Percentiles rank a stretch among this genome's conserved stretches.
Evolutionary conservation across 169 alveolate species (phyloP).

Genomic region (Hepatocystis sp.): DNA sequence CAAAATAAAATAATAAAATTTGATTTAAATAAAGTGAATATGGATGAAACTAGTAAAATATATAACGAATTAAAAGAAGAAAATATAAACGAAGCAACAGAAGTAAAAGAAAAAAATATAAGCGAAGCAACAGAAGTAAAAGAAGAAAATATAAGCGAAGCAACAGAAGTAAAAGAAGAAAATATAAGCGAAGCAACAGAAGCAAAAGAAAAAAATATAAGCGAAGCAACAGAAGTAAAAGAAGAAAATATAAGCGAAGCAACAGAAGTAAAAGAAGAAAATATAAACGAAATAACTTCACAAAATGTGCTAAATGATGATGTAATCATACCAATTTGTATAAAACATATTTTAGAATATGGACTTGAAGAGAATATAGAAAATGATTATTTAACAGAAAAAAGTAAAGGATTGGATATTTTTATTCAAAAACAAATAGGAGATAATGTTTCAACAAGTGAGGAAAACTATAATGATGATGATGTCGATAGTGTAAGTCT

Average conservation of each 20-base stretch:
- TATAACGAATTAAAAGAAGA: slow-evolving; percentile 14
- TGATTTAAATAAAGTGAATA: slow-evolving; percentile 3
- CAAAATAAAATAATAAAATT: too few relatives aligned
- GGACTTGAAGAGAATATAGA: slow-evolving; percentile 23
- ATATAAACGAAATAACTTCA: slow-evolving; percentile 11
- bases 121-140: too few relatives aligned
- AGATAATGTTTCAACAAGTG: slow-evolving; percentile 9
- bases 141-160: too few relatives aligned
- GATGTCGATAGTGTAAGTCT: slow-evolving; percentile 24
- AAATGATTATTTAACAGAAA: slow-evolving; percentile 24
- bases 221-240: too few relatives aligned
- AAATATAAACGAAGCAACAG: background rate
- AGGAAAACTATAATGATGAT: background rate
- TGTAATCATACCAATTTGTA: slow-evolving; percentile 37
- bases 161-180: too few relatives aligned
- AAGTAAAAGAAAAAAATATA: too few relatives aligned
- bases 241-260: too few relatives aligned
- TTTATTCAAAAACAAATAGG: slow-evolving; percentile 22
- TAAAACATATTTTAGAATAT: slow-evolving; percentile 56
- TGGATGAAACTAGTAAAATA: slow-evolving; percentile 13
- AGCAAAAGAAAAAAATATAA: too few relatives aligned
- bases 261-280: too few relatives aligned
- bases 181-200: too few relatives aligned
- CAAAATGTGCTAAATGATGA: slow-evolving; percentile 45
- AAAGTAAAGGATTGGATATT: slow-evolving; percentile 47